Conservation (phyloP, 2,329 filamentous ascomycete genomes). For the Intubia oerlemansii region DNA sequence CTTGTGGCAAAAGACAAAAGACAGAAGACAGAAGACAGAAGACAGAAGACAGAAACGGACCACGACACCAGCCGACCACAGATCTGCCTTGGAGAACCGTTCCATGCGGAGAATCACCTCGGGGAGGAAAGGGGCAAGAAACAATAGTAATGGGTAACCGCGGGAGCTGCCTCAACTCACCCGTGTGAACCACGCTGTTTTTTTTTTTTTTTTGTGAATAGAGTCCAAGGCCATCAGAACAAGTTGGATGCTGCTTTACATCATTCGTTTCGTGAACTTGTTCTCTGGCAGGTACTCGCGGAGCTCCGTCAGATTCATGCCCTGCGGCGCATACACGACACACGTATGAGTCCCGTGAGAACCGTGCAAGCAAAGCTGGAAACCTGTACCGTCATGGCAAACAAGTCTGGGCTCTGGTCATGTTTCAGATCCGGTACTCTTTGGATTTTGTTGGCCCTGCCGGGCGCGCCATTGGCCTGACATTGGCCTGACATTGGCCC, state of each 20-base stretch:
- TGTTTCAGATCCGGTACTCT: no score
- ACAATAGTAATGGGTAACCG: no score
- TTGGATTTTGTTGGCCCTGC: no score
- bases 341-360: not conserved
- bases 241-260: not conserved
- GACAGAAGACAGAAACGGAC: not conserved
- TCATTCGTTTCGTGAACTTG: not conserved
- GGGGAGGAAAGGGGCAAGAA: no score
- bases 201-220: not conserved
- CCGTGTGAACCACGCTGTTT: not conserved
- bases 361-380: no score
- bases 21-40: no score
- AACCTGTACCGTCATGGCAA: no score
- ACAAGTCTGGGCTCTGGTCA: no score
- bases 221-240: not conserved
- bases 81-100: not conserved
- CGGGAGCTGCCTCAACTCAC: no score
- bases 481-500: no score
- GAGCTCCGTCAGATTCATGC: not conserved
- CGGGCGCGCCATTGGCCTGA: no score
- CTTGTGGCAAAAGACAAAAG: not conserved
- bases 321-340: conserved; percentile 1
- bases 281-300: not conserved
- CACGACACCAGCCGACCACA: not conserved
- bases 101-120: conserved; percentile 1